Conservation (phyloP, 345 rosid species). For the Passiflora organensis region DNA sequence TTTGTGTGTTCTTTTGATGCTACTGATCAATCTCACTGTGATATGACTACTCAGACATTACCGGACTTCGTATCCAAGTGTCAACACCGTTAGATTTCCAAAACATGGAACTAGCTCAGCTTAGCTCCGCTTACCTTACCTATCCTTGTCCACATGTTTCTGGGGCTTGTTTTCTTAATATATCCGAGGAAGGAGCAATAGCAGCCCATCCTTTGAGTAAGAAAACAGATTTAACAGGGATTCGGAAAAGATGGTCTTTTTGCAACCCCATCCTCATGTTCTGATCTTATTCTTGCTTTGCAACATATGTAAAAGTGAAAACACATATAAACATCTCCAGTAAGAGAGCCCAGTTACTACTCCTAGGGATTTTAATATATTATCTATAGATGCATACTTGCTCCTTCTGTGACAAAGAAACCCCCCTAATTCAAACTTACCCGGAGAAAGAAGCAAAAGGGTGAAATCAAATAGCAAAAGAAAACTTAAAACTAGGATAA, state of each 20-base stretch:
- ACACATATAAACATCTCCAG: conserved; percentile 51
- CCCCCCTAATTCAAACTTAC: conserved; percentile 36
- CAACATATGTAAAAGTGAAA: conserved; percentile 29
- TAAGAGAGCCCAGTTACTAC: conserved; percentile 24
- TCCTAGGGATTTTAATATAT: conserved; percentile 15
- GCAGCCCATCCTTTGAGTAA: too few species aligned
- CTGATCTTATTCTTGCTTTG: conserved; percentile 20
- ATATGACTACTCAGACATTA: conserved; percentile 22
- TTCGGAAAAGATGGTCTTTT: conserved; percentile 15
- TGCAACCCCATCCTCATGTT: background rate
- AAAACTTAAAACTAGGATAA: conserved; percentile 26
- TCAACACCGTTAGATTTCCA: conserved; percentile 43
- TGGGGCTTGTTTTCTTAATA: conserved; percentile 1
- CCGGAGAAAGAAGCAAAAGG: conserved; percentile 3
- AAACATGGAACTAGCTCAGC: conserved; percentile 15
- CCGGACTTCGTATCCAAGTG: conserved; percentile 34
- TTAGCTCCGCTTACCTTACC: too few species aligned
- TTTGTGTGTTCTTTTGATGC: conserved; percentile 19
- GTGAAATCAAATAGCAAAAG: background rate
- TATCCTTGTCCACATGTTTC: conserved; percentile 31
- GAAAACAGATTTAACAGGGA: too few species aligned
- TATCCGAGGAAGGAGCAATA: too few species aligned
- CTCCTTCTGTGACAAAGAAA: conserved; percentile 39
- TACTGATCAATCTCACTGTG: conserved; percentile 1
- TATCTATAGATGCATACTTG: conserved; percentile 6